These are phyloP conservation scores for Torrubiellomyces zombiae DNA, from an alignment of 2,329 filamentous ascomycete genomes.

Conservation along the genomic window DNA sequence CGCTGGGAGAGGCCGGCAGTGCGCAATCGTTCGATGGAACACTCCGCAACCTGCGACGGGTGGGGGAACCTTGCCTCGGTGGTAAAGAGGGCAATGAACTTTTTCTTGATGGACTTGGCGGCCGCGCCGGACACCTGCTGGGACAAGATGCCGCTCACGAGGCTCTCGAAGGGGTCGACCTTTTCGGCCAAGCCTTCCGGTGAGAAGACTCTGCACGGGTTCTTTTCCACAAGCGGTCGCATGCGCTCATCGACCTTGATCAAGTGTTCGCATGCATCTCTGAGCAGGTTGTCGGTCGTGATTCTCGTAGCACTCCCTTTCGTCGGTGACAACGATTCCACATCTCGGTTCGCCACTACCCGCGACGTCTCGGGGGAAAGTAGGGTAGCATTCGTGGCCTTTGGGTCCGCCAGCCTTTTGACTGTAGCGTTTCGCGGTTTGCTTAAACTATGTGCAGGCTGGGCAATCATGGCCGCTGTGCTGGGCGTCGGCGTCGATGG, in stretches of 20 bases:
- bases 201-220: constrained; percentile 67
- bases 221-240: constrained; percentile 51
- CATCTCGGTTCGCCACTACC: constrained; percentile 33
- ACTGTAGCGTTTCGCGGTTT: constrained; percentile 25
- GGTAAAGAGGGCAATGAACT: constrained; percentile 61
- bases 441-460: constrained; percentile 12
- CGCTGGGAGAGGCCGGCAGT: constrained; percentile 80
- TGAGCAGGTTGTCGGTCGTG: constrained; percentile 57
- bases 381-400: constrained; percentile 50
- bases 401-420: constrained; percentile 43
- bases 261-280: constrained; percentile 60
- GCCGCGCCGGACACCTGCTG: constrained; percentile 93
- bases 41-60: constrained; percentile 52
- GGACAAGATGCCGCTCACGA: constrained; percentile 79
- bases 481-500: constrained; percentile 32
- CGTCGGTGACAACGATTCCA: constrained; percentile 28
- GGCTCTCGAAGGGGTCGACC: constrained; percentile 73
- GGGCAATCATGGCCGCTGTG: constrained; percentile 22
- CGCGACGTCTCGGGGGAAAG: constrained; percentile 55
- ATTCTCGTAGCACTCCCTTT: constrained; percentile 20
- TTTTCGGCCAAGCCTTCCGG: constrained; percentile 67
- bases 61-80: constrained; percentile 46
- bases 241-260: constrained; percentile 57
- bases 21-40: constrained; percentile 50
- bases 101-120: constrained; percentile 73